Conservation (phyloP, 2,329 filamentous ascomycete genomes). For the Blastomyces gilchristii region DNA sequence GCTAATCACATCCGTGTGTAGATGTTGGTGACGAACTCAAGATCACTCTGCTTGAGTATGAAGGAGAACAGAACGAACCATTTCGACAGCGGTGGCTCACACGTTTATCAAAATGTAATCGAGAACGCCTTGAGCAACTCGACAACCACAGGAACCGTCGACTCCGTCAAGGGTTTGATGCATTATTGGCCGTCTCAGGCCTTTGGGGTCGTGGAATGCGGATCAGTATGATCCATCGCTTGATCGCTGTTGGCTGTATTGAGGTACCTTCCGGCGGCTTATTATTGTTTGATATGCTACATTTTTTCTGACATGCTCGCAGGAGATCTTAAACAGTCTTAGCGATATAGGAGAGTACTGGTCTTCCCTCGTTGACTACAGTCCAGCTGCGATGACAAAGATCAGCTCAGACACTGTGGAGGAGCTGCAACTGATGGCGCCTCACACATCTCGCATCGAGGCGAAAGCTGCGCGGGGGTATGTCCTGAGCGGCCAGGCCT, state of each 20-base stretch:
- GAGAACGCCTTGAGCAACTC: too few species aligned
- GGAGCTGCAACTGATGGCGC: constrained; percentile 16
- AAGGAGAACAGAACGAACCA: too few species aligned
- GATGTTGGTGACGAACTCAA: constrained; percentile 21
- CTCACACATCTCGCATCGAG: constrained; percentile 9
- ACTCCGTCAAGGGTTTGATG: too few species aligned
- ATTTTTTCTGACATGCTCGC: background rate
- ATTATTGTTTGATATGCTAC: too few species aligned
- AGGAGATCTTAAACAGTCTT: constrained; percentile 19
- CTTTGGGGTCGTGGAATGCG: constrained; percentile 21
- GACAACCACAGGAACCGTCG: too few species aligned
- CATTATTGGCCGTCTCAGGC: too few species aligned
- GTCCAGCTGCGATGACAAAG: constrained; percentile 14
- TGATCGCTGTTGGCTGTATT: constrained; percentile 24
- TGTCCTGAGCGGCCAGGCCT: constrained; percentile 16
- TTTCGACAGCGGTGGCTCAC: too few species aligned
- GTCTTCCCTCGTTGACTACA: constrained; percentile 16
- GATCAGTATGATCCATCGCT: constrained; percentile 22
- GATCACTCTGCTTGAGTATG: constrained; percentile 19
- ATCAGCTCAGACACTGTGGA: constrained; percentile 18
- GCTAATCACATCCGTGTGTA: constrained; percentile 10
- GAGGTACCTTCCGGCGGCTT: constrained; percentile 18
- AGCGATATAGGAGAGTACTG: constrained; percentile 16
- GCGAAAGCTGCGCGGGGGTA: constrained; percentile 12
- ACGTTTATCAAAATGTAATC: too few species aligned